phyloP scores from a whole-genome alignment of 2,329 filamentous ascomycete species.

The Ceratocystis destructans region DNA sequence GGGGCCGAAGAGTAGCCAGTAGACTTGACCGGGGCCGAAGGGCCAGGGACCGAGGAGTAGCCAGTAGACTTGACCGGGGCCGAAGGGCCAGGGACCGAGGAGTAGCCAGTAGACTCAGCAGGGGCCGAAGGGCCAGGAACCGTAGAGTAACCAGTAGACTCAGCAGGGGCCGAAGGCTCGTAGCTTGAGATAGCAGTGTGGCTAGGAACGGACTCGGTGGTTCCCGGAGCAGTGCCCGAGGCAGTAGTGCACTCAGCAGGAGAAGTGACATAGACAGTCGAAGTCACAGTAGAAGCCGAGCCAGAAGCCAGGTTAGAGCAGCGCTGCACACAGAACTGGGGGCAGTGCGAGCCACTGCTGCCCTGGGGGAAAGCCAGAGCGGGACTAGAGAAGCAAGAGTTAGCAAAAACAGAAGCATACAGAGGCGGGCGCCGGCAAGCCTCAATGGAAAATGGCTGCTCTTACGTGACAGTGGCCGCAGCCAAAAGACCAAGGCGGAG shows the following conservation, averaged over 20 bases:
- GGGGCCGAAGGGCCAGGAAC: constrained; percentile 1
- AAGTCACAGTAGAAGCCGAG: constrained; percentile 12
- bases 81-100: background rate
- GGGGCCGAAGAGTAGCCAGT: no score
- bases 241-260: constrained; percentile 1
- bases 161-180: background rate
- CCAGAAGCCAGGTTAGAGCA: constrained; percentile 13
- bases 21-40: no score
- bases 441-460: background rate
- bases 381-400: background rate
- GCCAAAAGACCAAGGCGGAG: constrained; percentile 15
- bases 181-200: background rate
- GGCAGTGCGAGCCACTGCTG: constrained; percentile 11
- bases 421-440: background rate
- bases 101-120: background rate
- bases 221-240: background rate
- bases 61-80: background rate
- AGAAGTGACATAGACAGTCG: constrained; percentile 15
- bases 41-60: no score
- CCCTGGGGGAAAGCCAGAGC: constrained; percentile 13
- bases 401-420: background rate
- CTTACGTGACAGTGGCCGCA: constrained; percentile 17
- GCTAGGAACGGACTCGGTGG: background rate
- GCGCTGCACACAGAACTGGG: constrained; percentile 15
- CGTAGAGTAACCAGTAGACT: background rate